phyloP scores from a whole-genome alignment of 2,329 filamentous ascomycete species.

The Delphinella strobiligena region DNA sequence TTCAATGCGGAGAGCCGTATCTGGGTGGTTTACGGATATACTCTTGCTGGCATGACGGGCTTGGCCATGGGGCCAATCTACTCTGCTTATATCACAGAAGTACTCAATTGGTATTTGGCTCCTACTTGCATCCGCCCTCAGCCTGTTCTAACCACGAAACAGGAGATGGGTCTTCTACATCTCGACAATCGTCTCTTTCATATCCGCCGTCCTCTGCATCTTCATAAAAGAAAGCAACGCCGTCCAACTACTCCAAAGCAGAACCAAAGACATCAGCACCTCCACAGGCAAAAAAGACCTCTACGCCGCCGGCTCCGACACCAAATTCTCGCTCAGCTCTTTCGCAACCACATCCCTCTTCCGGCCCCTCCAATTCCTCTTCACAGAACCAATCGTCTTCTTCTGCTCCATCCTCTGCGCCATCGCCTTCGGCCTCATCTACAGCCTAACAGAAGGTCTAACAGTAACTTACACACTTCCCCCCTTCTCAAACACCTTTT shows the following conservation, averaged over 20 bases:
- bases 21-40: slow-evolving; percentile 37
- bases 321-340: slow-evolving; percentile 12
- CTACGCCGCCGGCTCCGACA: slow-evolving; percentile 3
- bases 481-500: slow-evolving; percentile 20
- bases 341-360: slow-evolving; percentile 28
- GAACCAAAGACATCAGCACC: slow-evolving; percentile 20
- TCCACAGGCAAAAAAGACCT: slow-evolving; percentile 14
- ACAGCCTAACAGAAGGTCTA: slow-evolving; percentile 13
- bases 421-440: slow-evolving; percentile 13
- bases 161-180: slow-evolving; percentile 35
- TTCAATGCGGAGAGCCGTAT: slow-evolving; percentile 31
- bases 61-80: slow-evolving; percentile 33
- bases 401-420: slow-evolving; percentile 21
- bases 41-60: slow-evolving; percentile 29
- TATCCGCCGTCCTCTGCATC: slow-evolving; percentile 22
- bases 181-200: slow-evolving; percentile 27
- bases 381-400: slow-evolving; percentile 36
- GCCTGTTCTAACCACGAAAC: slow-evolving; percentile 16
- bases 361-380: slow-evolving; percentile 30
- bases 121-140: slow-evolving; percentile 11
- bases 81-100: slow-evolving; percentile 27
- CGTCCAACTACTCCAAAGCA: slow-evolving; percentile 26
- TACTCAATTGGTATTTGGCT: slow-evolving; percentile 30
- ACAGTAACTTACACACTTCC: slow-evolving; percentile 14
- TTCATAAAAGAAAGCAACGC: slow-evolving; percentile 32